phyloP scores from a whole-genome alignment of 768 basidiomycete species.

The Kwoniella pini region DNA sequence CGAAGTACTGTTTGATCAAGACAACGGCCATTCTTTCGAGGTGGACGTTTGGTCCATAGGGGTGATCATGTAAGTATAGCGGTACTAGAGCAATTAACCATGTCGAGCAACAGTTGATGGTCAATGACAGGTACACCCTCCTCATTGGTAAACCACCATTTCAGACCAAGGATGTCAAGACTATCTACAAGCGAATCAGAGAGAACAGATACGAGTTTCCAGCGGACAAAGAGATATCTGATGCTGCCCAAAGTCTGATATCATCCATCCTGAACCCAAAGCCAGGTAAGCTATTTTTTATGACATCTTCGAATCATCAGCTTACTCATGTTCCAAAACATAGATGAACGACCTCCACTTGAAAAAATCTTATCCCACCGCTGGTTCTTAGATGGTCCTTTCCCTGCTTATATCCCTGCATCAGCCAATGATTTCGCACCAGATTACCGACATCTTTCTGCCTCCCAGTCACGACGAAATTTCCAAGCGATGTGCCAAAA shows the following conservation, averaged over 20 bases:
- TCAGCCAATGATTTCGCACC: conserved; percentile 75
- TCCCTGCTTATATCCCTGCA: conserved; percentile 77
- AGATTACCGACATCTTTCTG: conserved; percentile 70
- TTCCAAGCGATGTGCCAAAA: conserved; percentile 61
- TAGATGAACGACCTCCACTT: conserved; percentile 72
- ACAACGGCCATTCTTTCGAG: conserved; percentile 95
- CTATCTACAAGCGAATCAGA: conserved; percentile 94
- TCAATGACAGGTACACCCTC: conserved; percentile 69
- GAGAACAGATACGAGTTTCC: conserved; percentile 95
- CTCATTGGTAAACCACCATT: conserved; percentile 94
- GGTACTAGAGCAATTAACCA: not conserved
- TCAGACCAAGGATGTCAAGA: conserved; percentile 97
- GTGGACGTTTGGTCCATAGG: conserved; percentile 98
- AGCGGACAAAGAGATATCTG: conserved; percentile 68
- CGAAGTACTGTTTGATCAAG: conserved; percentile 91
- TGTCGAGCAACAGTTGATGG: not conserved
- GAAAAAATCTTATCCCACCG: conserved; percentile 79
- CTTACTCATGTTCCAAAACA: not conserved
- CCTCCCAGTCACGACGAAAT: conserved; percentile 67
- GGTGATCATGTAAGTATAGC: conserved; percentile 68
- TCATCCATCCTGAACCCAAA: conserved; percentile 80
- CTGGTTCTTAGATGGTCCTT: conserved; percentile 78
- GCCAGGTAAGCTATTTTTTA: conserved; percentile 58
- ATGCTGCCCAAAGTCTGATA: conserved; percentile 74
- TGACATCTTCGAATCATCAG: not conserved